Evolutionary conservation across 2,329 filamentous ascomycete genomes (phyloP), one percentile per base, ranked within the genome.

Genomic region (Xylariales sp.): DNA sequence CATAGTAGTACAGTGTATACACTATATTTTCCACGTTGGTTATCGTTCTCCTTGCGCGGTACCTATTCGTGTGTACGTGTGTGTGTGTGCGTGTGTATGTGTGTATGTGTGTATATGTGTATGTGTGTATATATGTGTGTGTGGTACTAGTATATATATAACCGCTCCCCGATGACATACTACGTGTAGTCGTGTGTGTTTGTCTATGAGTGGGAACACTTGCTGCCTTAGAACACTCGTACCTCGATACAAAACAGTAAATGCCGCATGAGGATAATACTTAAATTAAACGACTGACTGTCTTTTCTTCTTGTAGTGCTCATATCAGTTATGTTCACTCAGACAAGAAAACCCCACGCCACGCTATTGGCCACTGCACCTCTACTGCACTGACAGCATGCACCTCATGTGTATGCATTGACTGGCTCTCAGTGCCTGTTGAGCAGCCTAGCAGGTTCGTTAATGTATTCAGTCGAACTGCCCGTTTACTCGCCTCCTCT

Each of bases 361-460:
- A 30, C 48, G 45, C 53, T n/a, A 68, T 69, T 69, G 68, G 62
- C 14, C 46, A 18, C 32, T 55, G 53, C 18, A 10, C 55, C 60
- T 62, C 48, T 48, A 45, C 62, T 62, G 65, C 50, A 60, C 54
- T 58, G 58, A 62, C 68, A 67, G 9, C 65, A 62, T 69, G 53
- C 32, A 52, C 58, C 64, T 67, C 64, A 43, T 59, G 56, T 63
- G 28, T 58, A 23, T 52, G 55, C 62, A 64, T 54, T 52, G 57
- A 68, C 61, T 64, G 57, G 57, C 57, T 52, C 50, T 18, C 55
- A 50, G 53, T 39, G 53, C 30, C 32, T 45, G 60, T 41, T 34
- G 32, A 36, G 48, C 30, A 58, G 64, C 56, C 43, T 56, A n/a
- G 53, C 48, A 50, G 46, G 23, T 16, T 66, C 41, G 36, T 57